Conservation (phyloP, 257 asterid genomes). For the Solanum chiquidenum region DNA sequence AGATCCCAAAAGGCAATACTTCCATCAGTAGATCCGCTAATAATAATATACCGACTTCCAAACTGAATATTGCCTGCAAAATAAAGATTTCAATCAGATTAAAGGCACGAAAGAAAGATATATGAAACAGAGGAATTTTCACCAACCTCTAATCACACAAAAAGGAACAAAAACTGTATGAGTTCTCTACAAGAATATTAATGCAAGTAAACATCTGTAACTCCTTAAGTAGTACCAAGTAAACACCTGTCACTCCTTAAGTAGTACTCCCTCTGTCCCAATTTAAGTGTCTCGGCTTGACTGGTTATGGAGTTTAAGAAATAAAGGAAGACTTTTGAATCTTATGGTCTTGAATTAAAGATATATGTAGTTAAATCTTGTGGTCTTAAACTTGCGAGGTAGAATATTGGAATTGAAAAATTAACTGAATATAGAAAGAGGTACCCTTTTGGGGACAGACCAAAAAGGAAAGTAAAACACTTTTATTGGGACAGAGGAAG, state of each 20-base stretch:
- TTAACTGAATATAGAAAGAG: background rate
- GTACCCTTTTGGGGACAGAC: background rate
- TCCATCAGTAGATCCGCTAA: slow-evolving; percentile 93
- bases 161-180: background rate
- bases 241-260: background rate
- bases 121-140: background rate
- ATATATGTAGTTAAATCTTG: background rate
- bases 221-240: background rate
- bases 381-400: background rate
- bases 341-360: background rate
- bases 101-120: background rate
- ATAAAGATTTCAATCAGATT: slow-evolving; percentile 2
- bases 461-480: background rate
- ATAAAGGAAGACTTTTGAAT: background rate
- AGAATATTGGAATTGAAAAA: background rate
- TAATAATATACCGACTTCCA: slow-evolving; percentile 48
- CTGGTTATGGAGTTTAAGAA: background rate
- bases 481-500: background rate
- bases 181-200: background rate
- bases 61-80: slow-evolving; percentile 29
- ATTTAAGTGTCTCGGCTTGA: background rate
- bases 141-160: background rate
- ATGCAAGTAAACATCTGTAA: background rate
- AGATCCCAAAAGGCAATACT: slow-evolving; percentile 85
- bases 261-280: background rate